Percentiles rank a stretch among this genome's conserved stretches.
Evolutionary conservation across 768 basidiomycete species (phyloP).

Genomic region (Naganishia friedmannii): DNA sequence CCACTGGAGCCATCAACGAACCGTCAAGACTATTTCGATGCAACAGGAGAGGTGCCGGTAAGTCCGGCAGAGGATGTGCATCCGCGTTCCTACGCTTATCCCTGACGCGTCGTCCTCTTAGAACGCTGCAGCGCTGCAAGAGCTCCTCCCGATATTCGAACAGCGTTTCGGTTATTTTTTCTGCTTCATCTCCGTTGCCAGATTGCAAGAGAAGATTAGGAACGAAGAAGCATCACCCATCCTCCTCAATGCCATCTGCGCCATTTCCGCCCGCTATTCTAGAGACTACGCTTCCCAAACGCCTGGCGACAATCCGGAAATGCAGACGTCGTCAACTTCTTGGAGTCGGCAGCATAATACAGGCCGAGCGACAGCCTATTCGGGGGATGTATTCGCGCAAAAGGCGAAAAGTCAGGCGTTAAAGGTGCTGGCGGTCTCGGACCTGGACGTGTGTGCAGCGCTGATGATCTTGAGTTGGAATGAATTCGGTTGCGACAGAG

Average conservation of each 20-base stretch:
- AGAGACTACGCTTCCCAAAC: conserved; percentile 13
- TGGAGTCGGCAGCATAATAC: neutral
- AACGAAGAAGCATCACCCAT: conserved; percentile 13
- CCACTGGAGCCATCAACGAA: neutral
- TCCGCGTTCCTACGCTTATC: too few relatives aligned
- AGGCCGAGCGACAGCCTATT: conserved; percentile 2
- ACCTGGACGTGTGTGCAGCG: conserved; percentile 26
- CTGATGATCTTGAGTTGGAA: conserved; percentile 35
- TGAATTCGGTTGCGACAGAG: conserved; percentile 35
- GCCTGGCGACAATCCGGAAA: neutral
- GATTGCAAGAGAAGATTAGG: conserved; percentile 8
- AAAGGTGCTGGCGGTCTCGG: conserved; percentile 20
- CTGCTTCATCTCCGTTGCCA: conserved; percentile 24
- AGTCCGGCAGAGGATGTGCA: neutral
- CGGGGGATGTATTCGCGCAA: conserved; percentile 26
- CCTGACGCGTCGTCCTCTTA: neutral
- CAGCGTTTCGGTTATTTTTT: conserved; percentile 35
- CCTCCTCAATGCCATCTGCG: conserved; percentile 33
- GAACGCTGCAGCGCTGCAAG: conserved; percentile 22
- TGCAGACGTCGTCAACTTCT: neutral
- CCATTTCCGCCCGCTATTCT: conserved; percentile 31
- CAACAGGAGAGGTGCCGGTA: conserved; percentile 16
- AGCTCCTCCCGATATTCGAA: conserved; percentile 31
- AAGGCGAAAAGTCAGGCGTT: conserved; percentile 33
- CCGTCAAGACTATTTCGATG: neutral